Conservation (phyloP, 2,329 filamentous ascomycete species). For the Colletotrichum sp. region DNA sequence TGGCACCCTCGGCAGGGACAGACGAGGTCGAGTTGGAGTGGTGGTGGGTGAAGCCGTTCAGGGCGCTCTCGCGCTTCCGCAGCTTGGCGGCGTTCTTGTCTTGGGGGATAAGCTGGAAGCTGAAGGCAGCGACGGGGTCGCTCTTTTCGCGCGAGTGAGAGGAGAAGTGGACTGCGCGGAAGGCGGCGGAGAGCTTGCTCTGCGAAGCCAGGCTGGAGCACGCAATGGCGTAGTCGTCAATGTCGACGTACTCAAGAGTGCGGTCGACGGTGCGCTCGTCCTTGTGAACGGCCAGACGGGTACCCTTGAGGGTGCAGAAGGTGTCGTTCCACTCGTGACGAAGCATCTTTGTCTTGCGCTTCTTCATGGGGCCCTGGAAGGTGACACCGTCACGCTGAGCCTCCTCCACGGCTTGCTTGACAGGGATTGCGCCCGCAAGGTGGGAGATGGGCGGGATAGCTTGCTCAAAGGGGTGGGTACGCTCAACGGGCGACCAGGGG, state of each 20-base stretch:
- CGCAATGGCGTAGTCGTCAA: constrained; percentile 87
- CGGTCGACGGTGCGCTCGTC: constrained; percentile 56
- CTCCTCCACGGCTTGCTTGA: constrained; percentile 29
- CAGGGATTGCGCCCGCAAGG: constrained; percentile 22
- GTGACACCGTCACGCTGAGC: constrained; percentile 57
- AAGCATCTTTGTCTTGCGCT: constrained; percentile 87
- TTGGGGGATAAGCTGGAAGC: constrained; percentile 84
- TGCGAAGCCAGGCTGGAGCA: constrained; percentile 78
- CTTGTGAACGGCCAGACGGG: constrained; percentile 77
- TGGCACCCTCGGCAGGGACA: constrained; percentile 49
- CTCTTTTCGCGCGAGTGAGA: constrained; percentile 58
- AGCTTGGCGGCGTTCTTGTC: constrained; percentile 56
- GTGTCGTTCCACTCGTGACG: constrained; percentile 94
- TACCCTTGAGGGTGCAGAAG: constrained; percentile 85
- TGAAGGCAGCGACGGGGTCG: constrained; percentile 71
- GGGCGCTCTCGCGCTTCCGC: constrained; percentile 57
- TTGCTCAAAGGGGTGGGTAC: constrained; percentile 47
- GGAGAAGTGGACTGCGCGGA: constrained; percentile 77
- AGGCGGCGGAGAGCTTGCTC: constrained; percentile 84
- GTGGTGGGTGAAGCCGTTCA: constrained; percentile 31
- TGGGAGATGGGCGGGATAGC: constrained; percentile 41
- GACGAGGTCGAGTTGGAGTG: constrained; percentile 27
- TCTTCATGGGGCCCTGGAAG: constrained; percentile 91
- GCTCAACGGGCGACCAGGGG: constrained; percentile 60
- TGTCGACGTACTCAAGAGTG: constrained; percentile 81